Base-by-base conservation (phyloP, 306 rosid genomes). In the Lathyrus oleraceus region DNA sequence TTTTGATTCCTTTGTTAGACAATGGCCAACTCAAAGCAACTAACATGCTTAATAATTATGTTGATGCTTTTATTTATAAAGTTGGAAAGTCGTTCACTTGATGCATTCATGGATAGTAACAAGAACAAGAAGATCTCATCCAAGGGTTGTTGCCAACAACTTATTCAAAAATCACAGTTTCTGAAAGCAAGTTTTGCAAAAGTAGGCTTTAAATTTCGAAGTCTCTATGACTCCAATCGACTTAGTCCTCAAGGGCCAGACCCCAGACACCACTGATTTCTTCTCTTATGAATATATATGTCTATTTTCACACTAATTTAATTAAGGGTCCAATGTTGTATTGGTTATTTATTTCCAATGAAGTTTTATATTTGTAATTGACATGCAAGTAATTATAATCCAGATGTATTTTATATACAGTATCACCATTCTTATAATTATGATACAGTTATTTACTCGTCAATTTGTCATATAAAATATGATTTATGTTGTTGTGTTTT, bases 221-320 rank as follows among this genome's bases (percentile, higher is more conserved):
- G 71, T 43, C 16, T 45, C 20, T 38, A 11, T 12, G 47, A 66
- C 9, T 61, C 78, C 51, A 27, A 83, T 17, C 63, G 85, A 21
- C 71, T 17, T 0, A 73, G 85, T 75, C 87, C 85, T 16, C 78
- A 61, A 60, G 87, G 87, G 2, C 87, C 87, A 36, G 85, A 83
- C 39, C 82, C 67, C 0, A 70, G n/a, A n/a, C 85, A 80, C 25
- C 85, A 80, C 15, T 82, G 72, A 9, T 25, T 32, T 58, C 59
- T 32, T 58, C 59, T 56, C 32, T 53, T 20, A 12, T 11, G 6
- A 32, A 2, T 38, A 17, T 16, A 9, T 48, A 27, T 27, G 20
- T 48, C 54, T 57, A 32, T 4, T 53, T 14, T 48, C 27, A 36
- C 8, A n/a, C 35, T 52, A 36, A 32, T 54, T 23, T 13, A 16